Conservation (phyloP, 257 asterid species). For the Lithospermum erythrorhizon region DNA sequence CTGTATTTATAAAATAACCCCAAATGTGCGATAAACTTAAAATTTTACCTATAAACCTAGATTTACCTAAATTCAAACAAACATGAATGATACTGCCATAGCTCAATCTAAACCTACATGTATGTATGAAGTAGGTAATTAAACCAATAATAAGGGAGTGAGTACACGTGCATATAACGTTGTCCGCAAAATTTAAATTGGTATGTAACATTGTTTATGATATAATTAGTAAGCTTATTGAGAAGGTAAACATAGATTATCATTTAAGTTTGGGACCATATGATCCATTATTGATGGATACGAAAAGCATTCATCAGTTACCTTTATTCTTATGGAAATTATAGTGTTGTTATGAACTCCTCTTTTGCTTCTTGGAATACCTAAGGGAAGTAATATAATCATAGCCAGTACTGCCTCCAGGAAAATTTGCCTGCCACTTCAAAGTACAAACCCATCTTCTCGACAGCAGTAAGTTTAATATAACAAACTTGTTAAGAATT, state of each 20-base stretch:
- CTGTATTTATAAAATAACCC: too few relatives aligned
- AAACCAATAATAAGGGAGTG: constrained; percentile 3
- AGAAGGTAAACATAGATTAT: constrained; percentile 7
- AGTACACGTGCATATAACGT: constrained; percentile 10
- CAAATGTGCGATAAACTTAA: too few relatives aligned
- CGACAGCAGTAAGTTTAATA: too few relatives aligned
- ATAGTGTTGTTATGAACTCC: too few relatives aligned
- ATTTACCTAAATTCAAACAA: too few relatives aligned
- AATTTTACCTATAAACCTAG: too few relatives aligned
- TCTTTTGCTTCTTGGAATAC: too few relatives aligned
- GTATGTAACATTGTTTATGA: constrained; percentile 1
- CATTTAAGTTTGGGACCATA: constrained; percentile 20
- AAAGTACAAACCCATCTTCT: too few relatives aligned
- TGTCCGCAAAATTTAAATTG: constrained; percentile 6
- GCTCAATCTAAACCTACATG: constrained; percentile 12
- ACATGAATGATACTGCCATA: background rate
- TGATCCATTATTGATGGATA: constrained; percentile 13
- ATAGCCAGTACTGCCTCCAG: constrained; percentile 14
- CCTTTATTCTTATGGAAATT: constrained; percentile 4
- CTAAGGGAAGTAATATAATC: background rate
- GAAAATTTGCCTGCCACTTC: constrained; percentile 20
- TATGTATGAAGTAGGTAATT: constrained; percentile 9
- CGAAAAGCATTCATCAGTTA: background rate
- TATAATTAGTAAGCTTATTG: constrained; percentile 12
- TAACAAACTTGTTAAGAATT: too few relatives aligned